phyloP scores from a whole-genome alignment of 352 stramenopile species.

The Pythium utonaiense region DNA sequence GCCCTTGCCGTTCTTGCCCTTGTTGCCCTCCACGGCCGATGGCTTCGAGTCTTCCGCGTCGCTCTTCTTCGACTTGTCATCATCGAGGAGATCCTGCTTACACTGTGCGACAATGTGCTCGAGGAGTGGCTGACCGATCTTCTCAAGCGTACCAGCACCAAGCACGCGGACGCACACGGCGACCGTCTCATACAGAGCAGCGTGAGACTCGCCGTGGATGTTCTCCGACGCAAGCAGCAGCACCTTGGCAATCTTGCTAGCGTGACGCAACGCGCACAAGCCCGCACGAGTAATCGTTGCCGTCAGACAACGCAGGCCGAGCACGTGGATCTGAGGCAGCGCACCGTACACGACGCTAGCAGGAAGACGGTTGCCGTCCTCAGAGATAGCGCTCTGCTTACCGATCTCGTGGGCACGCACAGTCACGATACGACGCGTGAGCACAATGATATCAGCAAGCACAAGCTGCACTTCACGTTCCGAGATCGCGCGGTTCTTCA shows the following conservation, averaged over 20 bases:
- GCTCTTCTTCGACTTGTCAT: conserved; percentile 17
- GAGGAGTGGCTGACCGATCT: conserved; percentile 61
- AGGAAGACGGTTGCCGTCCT: conserved; percentile 70
- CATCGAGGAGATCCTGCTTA: conserved; percentile 43
- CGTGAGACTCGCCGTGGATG: conserved; percentile 28
- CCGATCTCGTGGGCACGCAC: conserved; percentile 69
- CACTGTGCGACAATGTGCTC: conserved; percentile 55
- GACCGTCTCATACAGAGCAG: conserved; percentile 46
- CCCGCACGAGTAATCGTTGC: conserved; percentile 41
- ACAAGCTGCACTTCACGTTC: conserved; percentile 77
- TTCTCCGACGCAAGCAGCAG: conserved; percentile 58
- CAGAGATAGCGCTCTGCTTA: conserved; percentile 77
- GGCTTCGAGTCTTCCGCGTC: conserved; percentile 6
- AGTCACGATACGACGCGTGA: conserved; percentile 56
- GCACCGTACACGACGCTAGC: conserved; percentile 70
- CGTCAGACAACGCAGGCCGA: conserved; percentile 39
- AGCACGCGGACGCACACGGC: conserved; percentile 47
- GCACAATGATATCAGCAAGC: conserved; percentile 43
- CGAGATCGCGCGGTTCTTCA: conserved; percentile 53
- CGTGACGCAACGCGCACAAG: conserved; percentile 61
- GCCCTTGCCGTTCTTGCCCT: conserved; percentile 43
- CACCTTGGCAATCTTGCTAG: conserved; percentile 59
- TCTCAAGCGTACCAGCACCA: conserved; percentile 68
- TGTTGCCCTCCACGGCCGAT: conserved; percentile 1
- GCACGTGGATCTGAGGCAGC: conserved; percentile 53